These are phyloP conservation scores for Phytopythium mirpurense DNA, from an alignment of 352 stramenopile genomes.

Conservation along the genomic window DNA sequence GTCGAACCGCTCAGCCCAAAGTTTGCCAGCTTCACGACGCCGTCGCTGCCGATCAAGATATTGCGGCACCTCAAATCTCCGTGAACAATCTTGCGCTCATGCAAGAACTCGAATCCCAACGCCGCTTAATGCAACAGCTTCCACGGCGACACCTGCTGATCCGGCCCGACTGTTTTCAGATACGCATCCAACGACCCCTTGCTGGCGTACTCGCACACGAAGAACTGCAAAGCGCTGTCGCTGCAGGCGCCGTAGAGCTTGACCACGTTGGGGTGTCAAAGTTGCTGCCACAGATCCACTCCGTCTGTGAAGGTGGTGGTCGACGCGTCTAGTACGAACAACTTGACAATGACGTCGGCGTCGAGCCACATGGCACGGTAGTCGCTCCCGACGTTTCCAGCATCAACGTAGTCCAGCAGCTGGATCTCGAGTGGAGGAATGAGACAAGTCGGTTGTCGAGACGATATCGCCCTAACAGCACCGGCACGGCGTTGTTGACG, in stretches of 20 bases:
- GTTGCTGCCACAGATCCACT: conserved; percentile 11
- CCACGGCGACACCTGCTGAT: conserved; percentile 1
- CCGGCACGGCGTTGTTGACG: too few species aligned
- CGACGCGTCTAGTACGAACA: not conserved
- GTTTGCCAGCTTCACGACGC: conserved; percentile 9
- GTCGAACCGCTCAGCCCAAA: conserved; percentile 1
- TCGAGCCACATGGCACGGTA: conserved; percentile 4
- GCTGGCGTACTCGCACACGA: conserved; percentile 10
- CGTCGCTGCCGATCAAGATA: conserved; percentile 9
- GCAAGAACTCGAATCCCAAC: conserved; percentile 22
- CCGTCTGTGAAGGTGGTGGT: not conserved
- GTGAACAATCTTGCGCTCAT: conserved; percentile 16
- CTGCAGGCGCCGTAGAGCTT: conserved; percentile 13
- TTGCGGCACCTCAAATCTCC: conserved; percentile 8
- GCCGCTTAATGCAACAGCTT: conserved; percentile 16
- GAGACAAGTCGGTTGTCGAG: not conserved
- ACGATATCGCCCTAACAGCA: too few species aligned
- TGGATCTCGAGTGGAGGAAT: conserved; percentile 3
- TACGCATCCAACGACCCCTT: conserved; percentile 11
- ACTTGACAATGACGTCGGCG: conserved; percentile 1
- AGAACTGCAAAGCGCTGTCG: conserved; percentile 6
- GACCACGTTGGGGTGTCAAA: conserved; percentile 14
- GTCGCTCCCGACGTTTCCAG: not conserved
- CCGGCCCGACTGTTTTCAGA: not conserved
- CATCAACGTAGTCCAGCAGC: not conserved